These are phyloP conservation scores for Penicillium sp. DNA, from an alignment of 2,329 filamentous ascomycete genomes.

Conservation along the genomic window DNA sequence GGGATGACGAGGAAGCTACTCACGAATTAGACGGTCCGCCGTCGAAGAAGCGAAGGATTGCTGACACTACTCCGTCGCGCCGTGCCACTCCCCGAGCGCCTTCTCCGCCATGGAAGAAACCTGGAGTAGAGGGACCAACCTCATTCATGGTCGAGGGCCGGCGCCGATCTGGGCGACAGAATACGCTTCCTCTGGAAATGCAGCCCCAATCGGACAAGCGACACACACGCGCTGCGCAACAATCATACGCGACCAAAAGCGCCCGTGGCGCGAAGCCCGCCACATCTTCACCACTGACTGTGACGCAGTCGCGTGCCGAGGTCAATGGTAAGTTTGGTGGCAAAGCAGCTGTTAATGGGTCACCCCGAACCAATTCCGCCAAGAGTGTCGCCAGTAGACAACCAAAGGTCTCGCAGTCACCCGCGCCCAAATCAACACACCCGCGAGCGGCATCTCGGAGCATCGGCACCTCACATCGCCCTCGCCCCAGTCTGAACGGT, in stretches of 20 bases:
- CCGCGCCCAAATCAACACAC: slow-evolving; percentile 25
- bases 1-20: slow-evolving; percentile 1
- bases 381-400: slow-evolving; percentile 24
- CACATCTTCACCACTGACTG: slow-evolving; percentile 33
- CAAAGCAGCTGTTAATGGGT: slow-evolving; percentile 32
- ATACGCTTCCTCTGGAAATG: slow-evolving; percentile 46
- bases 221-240: slow-evolving; percentile 43
- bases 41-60: slow-evolving; percentile 47
- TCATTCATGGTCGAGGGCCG: slow-evolving; percentile 68
- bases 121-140: slow-evolving; percentile 80
- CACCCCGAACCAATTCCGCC: slow-evolving; percentile 24
- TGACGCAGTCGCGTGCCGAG: slow-evolving; percentile 27
- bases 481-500: slow-evolving; percentile 19
- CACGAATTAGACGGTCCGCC: slow-evolving; percentile 40
- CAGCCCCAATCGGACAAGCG: slow-evolving; percentile 49
- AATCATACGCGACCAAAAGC: slow-evolving; percentile 33
- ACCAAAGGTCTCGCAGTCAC: slow-evolving; percentile 24
- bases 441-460: slow-evolving; percentile 33
- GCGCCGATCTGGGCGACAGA: slow-evolving; percentile 60
- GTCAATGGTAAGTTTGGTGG: slow-evolving; percentile 32
- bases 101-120: slow-evolving; percentile 92
- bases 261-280: slow-evolving; percentile 24
- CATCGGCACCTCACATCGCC: slow-evolving; percentile 22
- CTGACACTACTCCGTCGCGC: slow-evolving; percentile 33
- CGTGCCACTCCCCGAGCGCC: slow-evolving; percentile 41